phyloP scores from a whole-genome alignment of 75 land plant species.

The Cunninghamia lanceolata region DNA sequence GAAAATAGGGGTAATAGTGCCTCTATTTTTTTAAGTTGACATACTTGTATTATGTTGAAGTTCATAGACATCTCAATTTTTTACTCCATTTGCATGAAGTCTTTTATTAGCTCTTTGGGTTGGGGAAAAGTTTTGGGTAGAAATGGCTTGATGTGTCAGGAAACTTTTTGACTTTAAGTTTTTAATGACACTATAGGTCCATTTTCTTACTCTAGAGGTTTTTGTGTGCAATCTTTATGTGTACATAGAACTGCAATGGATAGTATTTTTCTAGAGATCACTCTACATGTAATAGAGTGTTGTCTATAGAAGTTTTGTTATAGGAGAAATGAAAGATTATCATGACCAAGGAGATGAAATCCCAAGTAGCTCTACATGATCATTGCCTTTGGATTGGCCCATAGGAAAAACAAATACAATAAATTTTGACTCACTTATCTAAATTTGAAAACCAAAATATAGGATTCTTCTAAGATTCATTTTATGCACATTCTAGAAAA shows the following conservation, averaged over 20 bases:
- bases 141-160: neutral
- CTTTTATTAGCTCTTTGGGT: neutral
- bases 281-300: slow-evolving; percentile 6
- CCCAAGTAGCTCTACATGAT: slow-evolving; percentile 15
- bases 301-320: neutral
- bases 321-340: neutral
- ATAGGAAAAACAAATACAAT: slow-evolving; percentile 21
- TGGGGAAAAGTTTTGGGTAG: neutral
- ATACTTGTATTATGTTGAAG: neutral
- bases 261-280: neutral
- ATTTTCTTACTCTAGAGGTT: neutral
- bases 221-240: neutral
- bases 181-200: neutral
- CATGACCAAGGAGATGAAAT: neutral
- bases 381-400: slow-evolving; percentile 42
- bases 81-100: neutral
- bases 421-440: too few relatives aligned
- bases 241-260: neutral
- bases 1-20: neutral
- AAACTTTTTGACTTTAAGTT: neutral
- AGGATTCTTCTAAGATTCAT: too few relatives aligned
- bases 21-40: neutral
- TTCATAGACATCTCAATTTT: neutral
- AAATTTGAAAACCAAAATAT: too few relatives aligned
- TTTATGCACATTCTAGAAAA: too few relatives aligned